Base-by-base conservation (phyloP, 2,329 filamentous ascomycete species). In the Ceratocystis albifundus region DNA sequence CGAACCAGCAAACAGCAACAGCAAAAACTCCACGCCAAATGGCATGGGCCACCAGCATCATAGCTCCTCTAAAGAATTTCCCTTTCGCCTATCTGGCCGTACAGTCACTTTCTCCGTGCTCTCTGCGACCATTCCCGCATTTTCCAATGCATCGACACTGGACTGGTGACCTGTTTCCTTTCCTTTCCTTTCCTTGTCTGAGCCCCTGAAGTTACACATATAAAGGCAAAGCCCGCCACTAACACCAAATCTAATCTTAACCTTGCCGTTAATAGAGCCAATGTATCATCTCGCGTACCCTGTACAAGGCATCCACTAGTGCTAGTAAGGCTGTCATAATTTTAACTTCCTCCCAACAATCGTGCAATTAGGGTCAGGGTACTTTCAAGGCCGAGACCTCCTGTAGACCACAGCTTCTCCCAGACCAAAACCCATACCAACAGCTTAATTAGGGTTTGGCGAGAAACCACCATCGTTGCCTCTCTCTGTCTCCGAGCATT, bases 1-100 rank as follows among this genome's bases (percentile, higher is more conserved):
- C 55, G 30, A 59, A 20, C 55, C 55, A 32, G 28, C 28, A 59
- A 36, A 59, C 10, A 41, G 36, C 36, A 41, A 32, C 30, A 32
- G 30, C 6, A 32, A 28, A 25, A 30, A 36, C 25, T 28, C 55
- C 28, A 59, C 28, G 28, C 28, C 55, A 59, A 36, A 55, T 48
- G 48, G 30, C 55, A 59, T 59, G 28, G 55, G 55, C 55, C 55
- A 59, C 55, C 17, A 32, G 55, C 55, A 36, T 59, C 55, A 59
- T 59, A 59, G 55, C 55, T 59, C 32, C 55, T 36, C 28, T 59
- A 17, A 59, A n/a, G 55, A 41, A 59, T 36, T 17, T 20, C 25
- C 17, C 15, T 59, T 20, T 59, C 22, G 20, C 25, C 8, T 59
- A 8, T 28, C 22, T 53, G n/a, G 46, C 20, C 22, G 4, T 53